Conservation (phyloP, 768 basidiomycete genomes). For the Russula sp. region DNA sequence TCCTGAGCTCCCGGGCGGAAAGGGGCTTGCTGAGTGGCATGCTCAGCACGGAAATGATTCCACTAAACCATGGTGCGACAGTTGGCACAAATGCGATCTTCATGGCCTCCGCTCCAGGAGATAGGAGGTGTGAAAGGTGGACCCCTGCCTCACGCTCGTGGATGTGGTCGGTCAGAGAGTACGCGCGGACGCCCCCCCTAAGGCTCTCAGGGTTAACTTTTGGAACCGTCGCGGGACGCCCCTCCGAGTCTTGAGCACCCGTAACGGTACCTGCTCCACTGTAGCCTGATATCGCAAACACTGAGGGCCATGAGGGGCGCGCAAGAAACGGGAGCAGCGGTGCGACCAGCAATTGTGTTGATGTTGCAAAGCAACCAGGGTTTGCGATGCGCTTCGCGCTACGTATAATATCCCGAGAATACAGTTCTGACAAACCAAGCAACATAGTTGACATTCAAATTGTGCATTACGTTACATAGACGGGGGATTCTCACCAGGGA, state of each 20-base stretch:
- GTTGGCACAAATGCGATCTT: conserved; percentile 81
- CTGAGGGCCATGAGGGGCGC: conserved; percentile 58
- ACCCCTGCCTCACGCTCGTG: conserved; percentile 93
- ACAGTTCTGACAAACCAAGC: conserved; percentile 60
- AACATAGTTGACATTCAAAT: conserved; percentile 33
- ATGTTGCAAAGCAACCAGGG: conserved; percentile 96
- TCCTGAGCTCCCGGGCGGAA: conserved; percentile 63
- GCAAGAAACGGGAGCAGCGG: conserved; percentile 75
- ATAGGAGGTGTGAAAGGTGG: conserved; percentile 67
- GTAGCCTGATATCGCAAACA: conserved; percentile 92
- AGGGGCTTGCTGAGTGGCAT: conserved; percentile 68
- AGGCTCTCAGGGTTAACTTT: conserved; percentile 79
- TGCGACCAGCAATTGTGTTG: conserved; percentile 85
- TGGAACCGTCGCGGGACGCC: conserved; percentile 66
- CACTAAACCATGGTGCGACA: conserved; percentile 94
- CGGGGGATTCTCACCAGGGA: conserved; percentile 83
- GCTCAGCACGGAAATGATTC: conserved; percentile 83
- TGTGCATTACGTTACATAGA: conserved; percentile 32
- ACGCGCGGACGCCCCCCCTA: conserved; percentile 70
- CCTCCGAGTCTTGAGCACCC: conserved; percentile 55
- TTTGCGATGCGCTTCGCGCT: conserved; percentile 85
- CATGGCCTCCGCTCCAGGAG: conserved; percentile 32
- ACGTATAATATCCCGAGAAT: conserved; percentile 64
- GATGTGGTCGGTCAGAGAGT: conserved; percentile 93
- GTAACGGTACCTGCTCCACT: conserved; percentile 90